Conservation (phyloP, 257 asterid species). For the Petunia secreta region DNA sequence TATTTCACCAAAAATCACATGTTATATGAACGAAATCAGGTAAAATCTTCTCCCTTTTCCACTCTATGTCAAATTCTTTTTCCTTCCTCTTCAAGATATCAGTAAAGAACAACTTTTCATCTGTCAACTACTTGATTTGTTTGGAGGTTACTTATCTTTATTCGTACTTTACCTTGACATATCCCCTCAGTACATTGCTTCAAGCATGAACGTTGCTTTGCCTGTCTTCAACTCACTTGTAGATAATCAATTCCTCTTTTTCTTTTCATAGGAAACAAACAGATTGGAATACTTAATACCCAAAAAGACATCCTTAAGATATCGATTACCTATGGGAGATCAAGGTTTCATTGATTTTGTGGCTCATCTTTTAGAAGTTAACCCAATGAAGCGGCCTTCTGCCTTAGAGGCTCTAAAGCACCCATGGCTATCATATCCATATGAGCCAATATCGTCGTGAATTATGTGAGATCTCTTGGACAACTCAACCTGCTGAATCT, state of each 20-base stretch:
- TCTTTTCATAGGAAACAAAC: slow-evolving; percentile 35
- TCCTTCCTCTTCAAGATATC: not conserved
- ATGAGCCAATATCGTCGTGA: slow-evolving; percentile 40
- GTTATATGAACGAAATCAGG: slow-evolving; percentile 44
- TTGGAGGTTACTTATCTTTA: slow-evolving; percentile 5
- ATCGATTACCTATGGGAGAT: slow-evolving; percentile 43
- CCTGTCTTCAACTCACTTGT: not conserved
- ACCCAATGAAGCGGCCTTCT: slow-evolving; percentile 44
- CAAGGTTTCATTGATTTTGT: slow-evolving; percentile 41
- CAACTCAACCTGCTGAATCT: not conserved
- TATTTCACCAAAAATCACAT: slow-evolving; percentile 45
- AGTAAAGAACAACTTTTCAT: slow-evolving; percentile 4
- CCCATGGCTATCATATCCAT: slow-evolving; percentile 40
- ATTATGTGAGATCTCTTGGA: not conserved
- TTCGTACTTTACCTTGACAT: not conserved
- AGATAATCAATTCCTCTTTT: not conserved
- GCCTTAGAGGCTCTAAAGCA: slow-evolving; percentile 44
- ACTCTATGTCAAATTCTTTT: not conserved
- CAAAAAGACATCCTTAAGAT: slow-evolving; percentile 37
- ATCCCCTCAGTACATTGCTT: not conserved
- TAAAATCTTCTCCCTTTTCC: slow-evolving; percentile 3
- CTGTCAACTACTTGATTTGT: not conserved
- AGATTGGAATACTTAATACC: slow-evolving; percentile 41
- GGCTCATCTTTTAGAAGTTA: slow-evolving; percentile 36
- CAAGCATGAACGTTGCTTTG: not conserved